Evolutionary conservation across 2,329 filamentous ascomycete genomes (phyloP), one percentile per base, ranked within the genome.

Genomic region (Tympanopsis confertula): DNA sequence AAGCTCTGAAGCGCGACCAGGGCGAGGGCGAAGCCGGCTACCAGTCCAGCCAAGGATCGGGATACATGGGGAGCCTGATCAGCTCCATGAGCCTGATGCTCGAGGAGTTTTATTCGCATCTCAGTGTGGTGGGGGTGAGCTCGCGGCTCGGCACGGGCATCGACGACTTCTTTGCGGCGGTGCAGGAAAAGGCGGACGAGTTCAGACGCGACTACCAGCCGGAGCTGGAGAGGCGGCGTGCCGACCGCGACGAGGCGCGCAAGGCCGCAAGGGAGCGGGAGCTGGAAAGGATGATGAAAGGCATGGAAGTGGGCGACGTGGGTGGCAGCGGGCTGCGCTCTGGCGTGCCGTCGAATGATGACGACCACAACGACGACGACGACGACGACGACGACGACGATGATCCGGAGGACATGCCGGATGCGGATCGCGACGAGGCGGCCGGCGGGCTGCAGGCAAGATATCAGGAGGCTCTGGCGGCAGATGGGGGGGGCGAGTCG

Each of bases 1-100:
- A 76, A 13, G 89, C 93, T 1, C 67, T 98, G 35, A 74, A 76
- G 36, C 65, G 74, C 19, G 91, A 96, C 51, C 86, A 95, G 56
- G 30, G 17, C 10, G 7, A 10, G 7, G 30, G 30, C 15, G 86
- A 87, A 46, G 79, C 74, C 7, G 69, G 59, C 17, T 60, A 62
- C 13, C 64, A 71, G 30, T 73, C 72, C 5, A 72, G 75, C 10
- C 75, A 79, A 4, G 87, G 87, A 10, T 91, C 82, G 47, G 91
- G 91, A 13, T 98, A 98, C 63, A 96, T 98, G 91, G 82, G 85
- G 39, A 91, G 84, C 46, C 63, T 96, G 39, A 70, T 98, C 38
- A 96, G 95, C 68, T 94, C 86, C 52, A 98, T 98, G 91, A 94
- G 86, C 53, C 66, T 96, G 43, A 86, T 98, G 72, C 68, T 98